Percentiles rank a stretch among this genome's conserved stretches.
Evolutionary conservation across 1,139 yeast genomes (phyloP).

Genomic region (Sugiyamaella paludigena): DNA sequence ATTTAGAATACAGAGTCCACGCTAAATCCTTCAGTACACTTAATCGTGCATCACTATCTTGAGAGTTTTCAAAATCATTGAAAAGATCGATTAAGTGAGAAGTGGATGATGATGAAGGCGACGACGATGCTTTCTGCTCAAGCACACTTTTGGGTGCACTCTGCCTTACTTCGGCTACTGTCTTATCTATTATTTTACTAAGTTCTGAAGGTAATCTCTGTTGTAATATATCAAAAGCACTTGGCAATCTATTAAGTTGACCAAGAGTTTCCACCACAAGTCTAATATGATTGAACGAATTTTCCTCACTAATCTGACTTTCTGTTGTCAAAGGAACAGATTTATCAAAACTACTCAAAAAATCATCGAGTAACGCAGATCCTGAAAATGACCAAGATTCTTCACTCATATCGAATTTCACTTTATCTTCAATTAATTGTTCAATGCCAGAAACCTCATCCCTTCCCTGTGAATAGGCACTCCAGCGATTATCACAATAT

Average conservation of each 20-base stretch:
- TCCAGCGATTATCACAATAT: slow-evolving; percentile 38
- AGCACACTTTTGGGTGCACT: slow-evolving; percentile 44
- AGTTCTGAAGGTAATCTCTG: slow-evolving; percentile 50
- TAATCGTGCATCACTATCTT: slow-evolving; percentile 51
- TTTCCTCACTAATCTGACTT: slow-evolving; percentile 39
- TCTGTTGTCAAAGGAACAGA: slow-evolving; percentile 28
- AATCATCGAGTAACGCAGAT: slow-evolving; percentile 41
- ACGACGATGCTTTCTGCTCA: slow-evolving; percentile 13
- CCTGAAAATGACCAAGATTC: slow-evolving; percentile 29
- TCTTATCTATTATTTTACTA: slow-evolving; percentile 54
- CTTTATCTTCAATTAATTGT: slow-evolving; percentile 34
- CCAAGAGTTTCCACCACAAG: slow-evolving; percentile 57
- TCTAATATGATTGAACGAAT: slow-evolving; percentile 57
- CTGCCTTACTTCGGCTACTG: slow-evolving; percentile 62
- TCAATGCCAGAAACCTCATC: slow-evolving; percentile 30
- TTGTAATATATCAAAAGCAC: slow-evolving; percentile 55
- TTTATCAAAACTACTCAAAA: slow-evolving; percentile 39
- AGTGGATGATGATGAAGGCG: neutral
- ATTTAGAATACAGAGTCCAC: slow-evolving; percentile 61
- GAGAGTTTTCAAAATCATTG: slow-evolving; percentile 28
- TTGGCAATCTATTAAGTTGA: slow-evolving; percentile 61
- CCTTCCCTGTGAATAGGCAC: slow-evolving; percentile 30
- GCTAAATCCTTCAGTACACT: slow-evolving; percentile 66
- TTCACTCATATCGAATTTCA: slow-evolving; percentile 32
- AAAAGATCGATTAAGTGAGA: slow-evolving; percentile 7